These are phyloP conservation scores for Phialophora verrucosa DNA, from an alignment of 2,329 filamentous ascomycete species.

Conservation along the genomic window DNA sequence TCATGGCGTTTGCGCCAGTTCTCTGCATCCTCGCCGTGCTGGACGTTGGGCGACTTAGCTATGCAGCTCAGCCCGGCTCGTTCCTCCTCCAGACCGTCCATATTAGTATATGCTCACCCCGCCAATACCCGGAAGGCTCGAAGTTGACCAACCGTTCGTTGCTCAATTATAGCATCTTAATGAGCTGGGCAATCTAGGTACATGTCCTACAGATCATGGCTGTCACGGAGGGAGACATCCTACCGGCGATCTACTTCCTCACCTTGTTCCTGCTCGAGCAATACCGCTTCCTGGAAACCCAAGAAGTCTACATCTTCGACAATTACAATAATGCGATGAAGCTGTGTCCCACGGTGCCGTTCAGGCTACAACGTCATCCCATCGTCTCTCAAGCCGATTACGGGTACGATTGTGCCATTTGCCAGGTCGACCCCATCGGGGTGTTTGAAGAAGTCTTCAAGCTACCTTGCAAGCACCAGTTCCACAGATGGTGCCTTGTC, in stretches of 20 bases:
- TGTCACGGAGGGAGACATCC: conserved; percentile 14
- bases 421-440: conserved; percentile 25
- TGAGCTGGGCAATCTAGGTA: conserved; percentile 25
- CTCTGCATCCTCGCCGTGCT: conserved; percentile 14
- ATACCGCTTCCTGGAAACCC: conserved; percentile 25
- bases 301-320: conserved; percentile 24
- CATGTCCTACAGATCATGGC: conserved; percentile 25
- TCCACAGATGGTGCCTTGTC: conserved; percentile 25
- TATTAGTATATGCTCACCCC: neutral
- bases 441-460: conserved; percentile 17
- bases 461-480: conserved; percentile 21
- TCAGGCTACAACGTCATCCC: neutral
- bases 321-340: conserved; percentile 6
- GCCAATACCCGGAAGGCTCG: conserved; percentile 1
- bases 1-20: conserved; percentile 20
- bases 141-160: conserved; percentile 3
- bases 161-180: conserved; percentile 16
- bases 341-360: conserved; percentile 14
- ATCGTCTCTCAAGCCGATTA: conserved; percentile 2
- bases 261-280: conserved; percentile 24
- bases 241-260: conserved; percentile 23
- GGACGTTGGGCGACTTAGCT: conserved; percentile 15
- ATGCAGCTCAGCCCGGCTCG: conserved; percentile 6
- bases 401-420: conserved; percentile 20
- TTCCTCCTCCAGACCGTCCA: conserved; percentile 11